phyloP scores from a whole-genome alignment of 495 filamentous ascomycete species.

The Mytilinidion resinicola region DNA sequence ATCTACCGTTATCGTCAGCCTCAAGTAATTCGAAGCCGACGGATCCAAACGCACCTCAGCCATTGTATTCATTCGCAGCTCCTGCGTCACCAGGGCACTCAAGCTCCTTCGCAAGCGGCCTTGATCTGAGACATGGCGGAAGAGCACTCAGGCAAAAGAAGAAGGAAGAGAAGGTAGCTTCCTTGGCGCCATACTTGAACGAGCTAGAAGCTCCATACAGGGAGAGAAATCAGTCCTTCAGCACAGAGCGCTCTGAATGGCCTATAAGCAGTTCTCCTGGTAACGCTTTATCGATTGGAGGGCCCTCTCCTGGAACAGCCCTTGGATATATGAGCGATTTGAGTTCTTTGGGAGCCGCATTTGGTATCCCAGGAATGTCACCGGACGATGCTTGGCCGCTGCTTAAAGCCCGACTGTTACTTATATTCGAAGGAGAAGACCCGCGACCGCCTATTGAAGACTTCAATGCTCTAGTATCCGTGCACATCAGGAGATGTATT shows the following conservation, averaged over 20 bases:
- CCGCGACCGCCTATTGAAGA: constrained; percentile 87
- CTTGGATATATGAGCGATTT: constrained; percentile 14
- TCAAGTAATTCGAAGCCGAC: constrained; percentile 81
- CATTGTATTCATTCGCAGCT: constrained; percentile 70
- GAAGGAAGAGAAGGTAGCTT: constrained; percentile 67
- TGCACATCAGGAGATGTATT: constrained; percentile 36
- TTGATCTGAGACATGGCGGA: constrained; percentile 81
- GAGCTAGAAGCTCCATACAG: constrained; percentile 27
- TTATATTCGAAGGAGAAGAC: constrained; percentile 90
- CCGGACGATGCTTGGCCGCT: constrained; percentile 94
- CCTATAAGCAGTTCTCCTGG: constrained; percentile 14
- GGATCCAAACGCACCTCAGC: constrained; percentile 76
- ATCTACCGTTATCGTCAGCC: constrained; percentile 78
- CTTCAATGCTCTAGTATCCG: constrained; percentile 72
- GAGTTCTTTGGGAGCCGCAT: constrained; percentile 32
- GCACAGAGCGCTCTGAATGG: constrained; percentile 31
- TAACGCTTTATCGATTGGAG: neutral
- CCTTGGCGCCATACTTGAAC: constrained; percentile 26
- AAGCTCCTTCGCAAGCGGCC: constrained; percentile 62
- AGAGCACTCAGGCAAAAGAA: constrained; percentile 82
- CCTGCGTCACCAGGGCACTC: constrained; percentile 63
- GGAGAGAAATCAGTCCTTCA: constrained; percentile 32
- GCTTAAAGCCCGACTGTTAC: constrained; percentile 80
- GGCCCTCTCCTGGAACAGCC: constrained; percentile 25
- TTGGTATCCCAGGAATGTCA: constrained; percentile 74